Base-by-base conservation (phyloP, 306 rosid genomes). In the Hylodesmum podocarpum region DNA sequence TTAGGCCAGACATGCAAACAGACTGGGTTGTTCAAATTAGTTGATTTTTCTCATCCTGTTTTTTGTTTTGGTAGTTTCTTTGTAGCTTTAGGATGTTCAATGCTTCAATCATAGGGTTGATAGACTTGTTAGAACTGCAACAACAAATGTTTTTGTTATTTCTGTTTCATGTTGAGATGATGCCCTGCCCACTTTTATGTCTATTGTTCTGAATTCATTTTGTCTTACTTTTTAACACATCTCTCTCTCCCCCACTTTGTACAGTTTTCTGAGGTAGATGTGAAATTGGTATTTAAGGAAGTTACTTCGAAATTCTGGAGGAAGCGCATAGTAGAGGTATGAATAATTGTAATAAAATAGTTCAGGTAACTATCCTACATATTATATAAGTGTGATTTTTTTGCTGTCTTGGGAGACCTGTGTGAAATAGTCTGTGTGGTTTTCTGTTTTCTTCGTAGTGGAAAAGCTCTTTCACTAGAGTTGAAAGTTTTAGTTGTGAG, bases 241-340 rank as follows among this genome's bases (percentile, higher is more conserved):
- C 61, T 22, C 43, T 10, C 50, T 43, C 5, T 33, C 58, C 6
- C n/a, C 51, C 28, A 76, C 58, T 67, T 73, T 44, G 75, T 88
- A 59, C 86, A 95, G 98, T 95, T 85, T 84, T 86, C 91, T 40
- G 98, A 92, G 90, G 96, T 92, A 25, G 98, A 95, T 40, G 98
- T 95, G 86, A 95, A 95, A 93, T 81, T 95, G 73, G 98, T 95
- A 34, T 95, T 89, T 88, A 95, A 95, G 84, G 97, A 95, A 81
- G 92, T 95, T 44, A 78, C 97, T 34, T 92, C 97, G 33, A 92
- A 88, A 80, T 89, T 88, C 80, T 84, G 86, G 73, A 87, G 99
- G 66, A 92, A 86, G 73, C 90, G 99, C 69, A 90, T 95, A 82
- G 99, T 95, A 68, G 94, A 95, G 99, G 99, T 95, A 89, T 59